phyloP scores from a whole-genome alignment of 2,329 filamentous ascomycete genomes.

The Neurospora sp. region DNA sequence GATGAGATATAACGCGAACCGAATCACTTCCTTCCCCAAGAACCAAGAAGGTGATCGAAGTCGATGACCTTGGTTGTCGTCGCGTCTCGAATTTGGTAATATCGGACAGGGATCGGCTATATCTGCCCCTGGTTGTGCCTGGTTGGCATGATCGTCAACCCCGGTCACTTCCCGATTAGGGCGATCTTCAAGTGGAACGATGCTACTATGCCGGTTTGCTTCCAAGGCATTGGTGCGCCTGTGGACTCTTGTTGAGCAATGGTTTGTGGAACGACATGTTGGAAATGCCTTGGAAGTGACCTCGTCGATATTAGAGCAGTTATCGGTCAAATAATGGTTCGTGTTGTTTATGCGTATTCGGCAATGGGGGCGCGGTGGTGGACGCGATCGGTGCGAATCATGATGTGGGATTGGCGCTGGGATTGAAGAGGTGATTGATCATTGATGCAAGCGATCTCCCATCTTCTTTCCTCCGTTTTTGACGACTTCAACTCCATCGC shows the following conservation, averaged over 20 bases:
- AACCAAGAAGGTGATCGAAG: neutral
- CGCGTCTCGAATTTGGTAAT: neutral
- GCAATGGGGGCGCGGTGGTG: neutral
- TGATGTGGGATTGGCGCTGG: too few relatives aligned
- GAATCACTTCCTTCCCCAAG: neutral
- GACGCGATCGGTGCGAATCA: neutral
- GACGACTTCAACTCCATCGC: too few relatives aligned
- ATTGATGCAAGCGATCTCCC: too few relatives aligned
- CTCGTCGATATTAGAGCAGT: conserved; percentile 10
- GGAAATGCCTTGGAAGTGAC: conserved; percentile 13
- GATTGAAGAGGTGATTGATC: too few relatives aligned
- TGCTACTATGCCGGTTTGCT: neutral
- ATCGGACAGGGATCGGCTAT: neutral
- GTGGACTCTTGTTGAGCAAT: neutral
- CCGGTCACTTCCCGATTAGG: neutral
- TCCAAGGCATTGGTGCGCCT: neutral
- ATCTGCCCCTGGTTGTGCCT: neutral
- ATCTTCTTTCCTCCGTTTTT: too few relatives aligned
- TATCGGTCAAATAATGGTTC: neutral
- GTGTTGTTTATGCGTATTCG: neutral
- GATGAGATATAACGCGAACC: neutral
- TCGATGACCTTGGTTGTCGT: too few relatives aligned
- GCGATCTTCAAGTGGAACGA: accelerated
- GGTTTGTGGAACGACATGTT: neutral
- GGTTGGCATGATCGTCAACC: neutral